These are phyloP conservation scores for Diaporthe citri DNA, from an alignment of 2,329 filamentous ascomycete genomes.

Conservation along the genomic window DNA sequence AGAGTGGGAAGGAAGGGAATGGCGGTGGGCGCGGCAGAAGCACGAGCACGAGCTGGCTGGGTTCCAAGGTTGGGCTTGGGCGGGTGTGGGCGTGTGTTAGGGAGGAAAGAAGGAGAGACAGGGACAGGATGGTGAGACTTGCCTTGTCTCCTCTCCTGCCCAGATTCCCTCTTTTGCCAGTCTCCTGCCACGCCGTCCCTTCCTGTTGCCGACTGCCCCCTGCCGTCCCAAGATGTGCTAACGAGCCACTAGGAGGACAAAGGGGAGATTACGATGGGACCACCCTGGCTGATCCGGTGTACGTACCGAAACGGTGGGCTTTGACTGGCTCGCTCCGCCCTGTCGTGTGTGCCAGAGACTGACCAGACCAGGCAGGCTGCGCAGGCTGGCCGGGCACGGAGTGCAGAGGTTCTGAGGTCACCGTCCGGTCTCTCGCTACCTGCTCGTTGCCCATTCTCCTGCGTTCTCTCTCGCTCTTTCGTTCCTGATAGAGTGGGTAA, in stretches of 20 bases:
- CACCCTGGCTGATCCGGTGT: constrained; percentile 33
- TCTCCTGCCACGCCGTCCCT: constrained; percentile 27
- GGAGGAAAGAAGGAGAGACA: constrained; percentile 38
- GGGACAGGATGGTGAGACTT: constrained; percentile 32
- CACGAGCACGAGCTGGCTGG: constrained; percentile 26
- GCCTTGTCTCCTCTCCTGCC: constrained; percentile 20
- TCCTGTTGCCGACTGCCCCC: constrained; percentile 28
- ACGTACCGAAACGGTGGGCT: constrained; percentile 35
- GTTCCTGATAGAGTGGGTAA: constrained; percentile 31
- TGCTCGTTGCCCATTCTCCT: background rate
- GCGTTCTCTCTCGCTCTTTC: no score
- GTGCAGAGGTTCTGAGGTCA: background rate
- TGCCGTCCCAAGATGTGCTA: constrained; percentile 33
- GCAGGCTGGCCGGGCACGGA: background rate
- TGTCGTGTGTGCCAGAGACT: constrained; percentile 23
- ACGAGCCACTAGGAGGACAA: constrained; percentile 32
- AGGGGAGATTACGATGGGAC: constrained; percentile 40
- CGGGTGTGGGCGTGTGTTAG: constrained; percentile 31
- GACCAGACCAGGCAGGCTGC: background rate
- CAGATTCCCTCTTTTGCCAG: background rate
- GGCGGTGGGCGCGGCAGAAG: constrained; percentile 31
- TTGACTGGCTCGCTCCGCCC: constrained; percentile 29
- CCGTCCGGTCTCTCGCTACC: constrained; percentile 6
- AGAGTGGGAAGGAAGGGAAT: constrained; percentile 32
- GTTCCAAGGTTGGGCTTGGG: constrained; percentile 32